Evolutionary conservation across 257 asterid genomes (phyloP), one percentile per base, ranked within the genome.

Genomic region (Voacanga thouarsii): DNA sequence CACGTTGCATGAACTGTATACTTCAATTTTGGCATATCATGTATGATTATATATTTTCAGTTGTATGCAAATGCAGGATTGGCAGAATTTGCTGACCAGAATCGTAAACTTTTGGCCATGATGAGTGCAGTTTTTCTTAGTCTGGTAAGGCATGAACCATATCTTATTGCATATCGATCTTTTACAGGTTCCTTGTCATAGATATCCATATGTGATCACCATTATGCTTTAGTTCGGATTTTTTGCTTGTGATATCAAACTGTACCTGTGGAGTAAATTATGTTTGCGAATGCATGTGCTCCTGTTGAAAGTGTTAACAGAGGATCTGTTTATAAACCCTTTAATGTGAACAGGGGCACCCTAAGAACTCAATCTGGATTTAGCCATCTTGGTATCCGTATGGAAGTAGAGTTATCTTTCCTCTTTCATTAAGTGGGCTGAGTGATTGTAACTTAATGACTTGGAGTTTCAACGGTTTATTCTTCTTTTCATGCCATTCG

Each of bases 51-150:
- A 49, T 39, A 44, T 59, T n/a, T 59, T n/a, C 44, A 56, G 24
- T 37, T 33, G 16, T 57, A 23, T 51, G 37, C 53, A 72, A 67
- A 66, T 89, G 85, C 92, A 94, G 99, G 96, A 45, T 15, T 93
- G 83, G 93, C 97, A 24, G 86, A 82, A 41, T 86, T 89, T 87
- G 89, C 87, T 79, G 98, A 93, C 86, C 84, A 82, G 71, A 91
- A 95, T 72, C 94, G 89, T 67, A 89, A 91, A 85, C 85, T 89
- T 81, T 85, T 95, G 86, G 88, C 97, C 3, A 44, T 88, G 79
- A 89, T 86, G 82, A 93, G 87, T 85, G 92, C 99, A 72, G 83
- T 89, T 83, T 80, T 95, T 65, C 91, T 95, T 77, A 82, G 97
- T 85, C 89, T 92, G 49, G 97, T 94, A 85, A 89, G 97, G 77